A percentile compares a stretch with the other conserved stretches of the same genome.
phyloP scores from a whole-genome alignment of 306 rosid species.

The Canavalia ensiformis region DNA sequence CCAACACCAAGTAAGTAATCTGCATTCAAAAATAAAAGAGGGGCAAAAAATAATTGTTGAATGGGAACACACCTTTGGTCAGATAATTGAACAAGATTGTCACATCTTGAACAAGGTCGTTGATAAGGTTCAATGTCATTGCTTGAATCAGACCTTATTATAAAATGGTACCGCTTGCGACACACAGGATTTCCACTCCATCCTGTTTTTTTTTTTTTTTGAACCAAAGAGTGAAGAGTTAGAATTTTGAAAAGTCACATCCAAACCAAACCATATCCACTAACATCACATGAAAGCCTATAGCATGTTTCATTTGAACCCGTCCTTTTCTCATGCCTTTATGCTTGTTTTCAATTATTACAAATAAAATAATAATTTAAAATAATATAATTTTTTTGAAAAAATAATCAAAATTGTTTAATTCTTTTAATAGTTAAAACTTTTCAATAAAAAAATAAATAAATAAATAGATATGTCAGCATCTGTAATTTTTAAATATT shows the following conservation, averaged over 20 bases:
- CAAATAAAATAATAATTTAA: too few species aligned
- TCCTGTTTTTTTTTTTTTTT: slow-evolving; percentile 29
- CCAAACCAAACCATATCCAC: background rate
- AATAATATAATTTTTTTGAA: too few species aligned
- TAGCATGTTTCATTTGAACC: too few species aligned
- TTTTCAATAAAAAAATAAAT: too few species aligned
- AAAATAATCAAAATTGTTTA: too few species aligned
- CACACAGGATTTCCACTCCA: slow-evolving; percentile 57
- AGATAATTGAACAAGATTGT: slow-evolving; percentile 40
- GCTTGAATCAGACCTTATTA: slow-evolving; percentile 39
- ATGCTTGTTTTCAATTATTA: background rate
- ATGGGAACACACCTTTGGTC: slow-evolving; percentile 41
- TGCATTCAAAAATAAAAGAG: background rate
- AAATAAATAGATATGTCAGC: too few species aligned
- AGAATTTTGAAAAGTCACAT: background rate
- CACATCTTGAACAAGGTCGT: slow-evolving; percentile 48
- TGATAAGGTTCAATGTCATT: slow-evolving; percentile 46
- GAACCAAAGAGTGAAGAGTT: slow-evolving; percentile 1
- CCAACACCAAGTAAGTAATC: background rate
- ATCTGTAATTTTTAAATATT: too few species aligned
- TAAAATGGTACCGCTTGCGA: slow-evolving; percentile 55
- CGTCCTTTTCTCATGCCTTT: background rate
- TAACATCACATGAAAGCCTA: background rate
- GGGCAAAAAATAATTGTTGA: background rate
- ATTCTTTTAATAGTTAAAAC: too few species aligned